A percentile compares a stretch with the other conserved stretches of the same genome.
Evolutionary conservation across 257 asterid species (phyloP).

Genomic region (Solanum paucissectum): DNA sequence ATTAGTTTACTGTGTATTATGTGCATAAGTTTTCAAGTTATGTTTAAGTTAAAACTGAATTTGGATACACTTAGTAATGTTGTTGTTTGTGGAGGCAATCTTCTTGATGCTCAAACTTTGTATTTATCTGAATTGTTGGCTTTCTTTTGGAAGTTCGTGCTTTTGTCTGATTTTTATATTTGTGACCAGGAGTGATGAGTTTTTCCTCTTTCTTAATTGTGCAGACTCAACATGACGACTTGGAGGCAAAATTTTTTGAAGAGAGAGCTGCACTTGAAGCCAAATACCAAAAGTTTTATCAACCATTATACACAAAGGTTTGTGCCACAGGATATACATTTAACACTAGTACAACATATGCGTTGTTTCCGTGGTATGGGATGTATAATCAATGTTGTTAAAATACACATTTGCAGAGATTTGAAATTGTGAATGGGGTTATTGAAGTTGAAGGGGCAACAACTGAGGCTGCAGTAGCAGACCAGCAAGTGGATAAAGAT

Average conservation of each 20-base stretch:
- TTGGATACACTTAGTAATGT: background rate
- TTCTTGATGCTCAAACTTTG: background rate
- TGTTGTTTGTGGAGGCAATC: background rate
- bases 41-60: background rate
- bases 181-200: background rate
- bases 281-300: constrained; percentile 57
- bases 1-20: background rate
- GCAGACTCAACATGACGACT: constrained; percentile 49
- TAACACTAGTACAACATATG: background rate
- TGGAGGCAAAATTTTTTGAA: constrained; percentile 52
- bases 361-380: background rate
- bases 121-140: background rate
- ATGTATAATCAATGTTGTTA: background rate
- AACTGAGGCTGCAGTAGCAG: background rate
- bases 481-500: background rate
- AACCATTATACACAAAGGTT: constrained; percentile 49
- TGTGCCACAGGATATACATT: background rate
- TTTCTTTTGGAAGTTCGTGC: background rate
- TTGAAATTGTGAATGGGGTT: constrained; percentile 17
- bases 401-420: background rate
- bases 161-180: background rate
- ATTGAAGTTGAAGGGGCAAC: constrained; percentile 13
- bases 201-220: background rate
- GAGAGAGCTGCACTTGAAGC: constrained; percentile 68
- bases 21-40: background rate